phyloP scores from a whole-genome alignment of 306 rosid genomes.

The Vicia sativa region DNA sequence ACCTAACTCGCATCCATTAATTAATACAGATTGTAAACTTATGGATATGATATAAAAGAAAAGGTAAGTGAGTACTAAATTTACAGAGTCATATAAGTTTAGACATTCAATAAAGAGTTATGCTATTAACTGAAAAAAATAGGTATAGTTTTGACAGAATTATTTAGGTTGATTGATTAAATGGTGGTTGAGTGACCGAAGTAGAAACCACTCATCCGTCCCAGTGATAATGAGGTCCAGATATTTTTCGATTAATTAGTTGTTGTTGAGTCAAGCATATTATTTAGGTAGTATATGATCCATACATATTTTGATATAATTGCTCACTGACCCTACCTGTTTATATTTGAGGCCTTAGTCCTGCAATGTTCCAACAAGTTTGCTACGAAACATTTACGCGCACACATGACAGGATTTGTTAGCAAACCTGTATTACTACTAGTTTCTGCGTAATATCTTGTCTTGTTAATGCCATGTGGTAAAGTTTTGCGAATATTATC shows the following conservation, averaged over 20 bases:
- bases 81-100: background rate
- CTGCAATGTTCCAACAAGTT: background rate
- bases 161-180: conserved; percentile 1
- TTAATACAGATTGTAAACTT: background rate
- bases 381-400: background rate
- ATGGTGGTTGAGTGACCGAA: conserved; percentile 4
- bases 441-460: conserved; percentile 4
- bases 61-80: background rate
- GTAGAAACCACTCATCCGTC: background rate
- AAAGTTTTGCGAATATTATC: conserved; percentile 1
- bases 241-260: background rate
- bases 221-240: background rate
- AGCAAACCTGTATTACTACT: background rate
- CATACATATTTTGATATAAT: background rate
- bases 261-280: conserved; percentile 20
- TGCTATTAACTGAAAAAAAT: background rate
- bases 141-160: background rate
- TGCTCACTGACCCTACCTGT: background rate
- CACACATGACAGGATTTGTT: background rate
- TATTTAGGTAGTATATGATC: background rate
- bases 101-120: background rate
- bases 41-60: background rate
- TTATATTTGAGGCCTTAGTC: conserved; percentile 21
- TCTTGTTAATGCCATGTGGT: conserved; percentile 8
- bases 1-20: background rate